These are phyloP conservation scores for Daldinia grandis DNA, from an alignment of 495 filamentous ascomycete species.

Conservation along the genomic window DNA sequence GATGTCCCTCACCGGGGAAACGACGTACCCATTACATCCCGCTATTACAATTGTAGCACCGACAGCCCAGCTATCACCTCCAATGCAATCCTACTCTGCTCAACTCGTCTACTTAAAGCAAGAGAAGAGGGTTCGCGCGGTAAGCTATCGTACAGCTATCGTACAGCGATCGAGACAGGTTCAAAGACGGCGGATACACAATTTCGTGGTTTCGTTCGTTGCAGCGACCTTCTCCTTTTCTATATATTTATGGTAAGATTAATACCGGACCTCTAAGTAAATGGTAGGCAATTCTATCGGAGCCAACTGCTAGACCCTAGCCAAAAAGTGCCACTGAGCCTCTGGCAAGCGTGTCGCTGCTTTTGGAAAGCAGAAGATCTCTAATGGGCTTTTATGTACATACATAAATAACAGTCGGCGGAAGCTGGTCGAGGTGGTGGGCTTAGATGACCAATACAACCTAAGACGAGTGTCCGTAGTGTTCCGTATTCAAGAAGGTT, in stretches of 20 bases:
- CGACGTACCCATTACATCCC: constrained; percentile 42
- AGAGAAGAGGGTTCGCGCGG: constrained; percentile 13
- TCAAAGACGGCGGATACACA: constrained; percentile 6
- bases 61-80: constrained; percentile 28
- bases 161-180: constrained; percentile 12
- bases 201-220: constrained; percentile 17
- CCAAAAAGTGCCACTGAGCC: constrained; percentile 21
- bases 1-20: constrained; percentile 13
- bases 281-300: constrained; percentile 18
- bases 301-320: constrained; percentile 3
- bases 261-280: constrained; percentile 15
- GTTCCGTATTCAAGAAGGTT: constrained; percentile 33
- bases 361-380: constrained; percentile 6
- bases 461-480: constrained; percentile 21
- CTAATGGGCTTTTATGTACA: constrained; percentile 12
- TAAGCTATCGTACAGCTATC: constrained; percentile 16
- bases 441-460: constrained; percentile 41
- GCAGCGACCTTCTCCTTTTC: constrained; percentile 29
- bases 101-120: constrained; percentile 16
- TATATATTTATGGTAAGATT: constrained; percentile 35
- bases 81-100: constrained; percentile 3
- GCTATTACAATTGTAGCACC: constrained; percentile 26
- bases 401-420: constrained; percentile 23
- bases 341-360: constrained; percentile 3
- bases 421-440: constrained; percentile 18